A percentile compares a stretch with the other conserved stretches of the same genome.
Evolutionary conservation across 352 stramenopile genomes (phyloP).

Genomic region (Pythium scleroteichum): DNA sequence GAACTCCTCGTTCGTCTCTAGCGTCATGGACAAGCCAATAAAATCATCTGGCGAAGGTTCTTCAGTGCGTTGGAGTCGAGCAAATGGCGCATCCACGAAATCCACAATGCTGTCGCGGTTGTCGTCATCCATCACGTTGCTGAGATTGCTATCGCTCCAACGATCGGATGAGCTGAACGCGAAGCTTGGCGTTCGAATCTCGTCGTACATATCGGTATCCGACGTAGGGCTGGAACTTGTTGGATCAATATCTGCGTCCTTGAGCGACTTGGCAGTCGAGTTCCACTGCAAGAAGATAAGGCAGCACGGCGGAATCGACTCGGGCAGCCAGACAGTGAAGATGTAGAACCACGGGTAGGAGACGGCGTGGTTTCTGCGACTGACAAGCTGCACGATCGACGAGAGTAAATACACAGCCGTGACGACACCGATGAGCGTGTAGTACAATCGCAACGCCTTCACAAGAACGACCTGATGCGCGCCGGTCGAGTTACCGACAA

Average conservation of each 20-base stretch:
- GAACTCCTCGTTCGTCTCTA: constrained; percentile 84
- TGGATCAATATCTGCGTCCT: constrained; percentile 54
- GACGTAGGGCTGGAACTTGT: constrained; percentile 49
- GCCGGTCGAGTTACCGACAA: constrained; percentile 70
- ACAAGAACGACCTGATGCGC: constrained; percentile 78
- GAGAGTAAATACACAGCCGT: constrained; percentile 84
- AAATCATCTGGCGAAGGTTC: constrained; percentile 43
- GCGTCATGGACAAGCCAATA: constrained; percentile 78
- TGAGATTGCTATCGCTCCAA: constrained; percentile 49
- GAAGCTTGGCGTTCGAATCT: constrained; percentile 80
- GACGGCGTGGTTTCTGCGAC: constrained; percentile 52
- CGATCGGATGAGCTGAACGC: constrained; percentile 67
- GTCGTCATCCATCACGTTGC: constrained; percentile 46
- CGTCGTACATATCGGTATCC: constrained; percentile 56
- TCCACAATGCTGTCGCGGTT: constrained; percentile 35
- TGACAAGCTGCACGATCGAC: constrained; percentile 83
- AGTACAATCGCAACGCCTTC: constrained; percentile 85
- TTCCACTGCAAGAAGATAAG: constrained; percentile 90
- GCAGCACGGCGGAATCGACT: constrained; percentile 82
- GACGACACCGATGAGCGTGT: constrained; percentile 83
- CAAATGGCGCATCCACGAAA: constrained; percentile 22
- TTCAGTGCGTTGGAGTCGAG: constrained; percentile 3
- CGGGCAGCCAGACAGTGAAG: constrained; percentile 85
- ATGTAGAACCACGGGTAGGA: constrained; percentile 90
- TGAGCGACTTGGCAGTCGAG: constrained; percentile 78